Percentiles rank a stretch among this genome's conserved stretches.
phyloP scores from a whole-genome alignment of 768 basidiomycete genomes.

The Dictyophora rubrovolvata region DNA sequence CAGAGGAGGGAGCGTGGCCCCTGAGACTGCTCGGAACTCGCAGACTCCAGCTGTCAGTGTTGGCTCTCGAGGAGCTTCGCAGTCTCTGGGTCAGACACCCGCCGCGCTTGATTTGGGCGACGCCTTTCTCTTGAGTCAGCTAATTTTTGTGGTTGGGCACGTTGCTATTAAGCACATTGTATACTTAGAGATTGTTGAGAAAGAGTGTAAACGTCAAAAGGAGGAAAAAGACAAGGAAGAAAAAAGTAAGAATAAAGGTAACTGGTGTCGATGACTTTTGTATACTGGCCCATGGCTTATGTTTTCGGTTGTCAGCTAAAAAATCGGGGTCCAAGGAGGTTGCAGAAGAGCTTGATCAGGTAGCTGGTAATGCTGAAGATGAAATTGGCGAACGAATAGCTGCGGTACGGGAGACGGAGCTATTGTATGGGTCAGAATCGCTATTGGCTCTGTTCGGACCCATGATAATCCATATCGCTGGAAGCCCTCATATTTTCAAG shows the following conservation, averaged over 20 bases:
- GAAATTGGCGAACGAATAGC: slow-evolving; percentile 93
- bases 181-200: slow-evolving; percentile 87
- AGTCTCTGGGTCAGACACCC: background rate
- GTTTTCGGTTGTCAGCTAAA: slow-evolving; percentile 12
- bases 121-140: slow-evolving; percentile 80
- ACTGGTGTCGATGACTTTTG: background rate
- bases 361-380: slow-evolving; percentile 95
- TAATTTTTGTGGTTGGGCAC: slow-evolving; percentile 94
- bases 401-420: slow-evolving; percentile 72
- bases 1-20: slow-evolving; percentile 8
- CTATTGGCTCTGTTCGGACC: slow-evolving; percentile 81
- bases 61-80: background rate
- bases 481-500: slow-evolving; percentile 86
- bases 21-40: slow-evolving; percentile 14
- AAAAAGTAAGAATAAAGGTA: slow-evolving; percentile 16
- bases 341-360: slow-evolving; percentile 89
- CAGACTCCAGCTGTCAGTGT: background rate
- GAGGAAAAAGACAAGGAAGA: slow-evolving; percentile 75
- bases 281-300: background rate
- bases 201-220: slow-evolving; percentile 95
- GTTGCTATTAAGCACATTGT: slow-evolving; percentile 97
- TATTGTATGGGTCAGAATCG: slow-evolving; percentile 75
- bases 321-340: slow-evolving; percentile 34
- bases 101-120: slow-evolving; percentile 54
- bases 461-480: slow-evolving; percentile 82